Evolutionary conservation across 768 basidiomycete genomes (phyloP).

Genomic region (Chalciporus piperatus): DNA sequence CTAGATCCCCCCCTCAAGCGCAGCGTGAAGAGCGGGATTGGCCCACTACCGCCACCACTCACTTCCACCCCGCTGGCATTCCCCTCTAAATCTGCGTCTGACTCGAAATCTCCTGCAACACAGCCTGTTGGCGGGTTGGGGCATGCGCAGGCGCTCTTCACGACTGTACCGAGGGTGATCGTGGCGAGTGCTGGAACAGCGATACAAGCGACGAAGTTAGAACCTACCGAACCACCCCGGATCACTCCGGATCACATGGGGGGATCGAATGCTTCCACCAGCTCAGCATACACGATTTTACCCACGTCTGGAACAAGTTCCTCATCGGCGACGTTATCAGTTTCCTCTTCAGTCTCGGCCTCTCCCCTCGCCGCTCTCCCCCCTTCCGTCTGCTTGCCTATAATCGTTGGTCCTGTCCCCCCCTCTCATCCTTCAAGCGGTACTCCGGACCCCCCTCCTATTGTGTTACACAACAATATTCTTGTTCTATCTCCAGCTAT

Average conservation of each 20-base stretch:
- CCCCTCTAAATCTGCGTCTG: conserved; percentile 33
- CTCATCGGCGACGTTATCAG: conserved; percentile 16
- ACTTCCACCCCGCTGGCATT: conserved; percentile 61
- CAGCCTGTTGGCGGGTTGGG: conserved; percentile 4
- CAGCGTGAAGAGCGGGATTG: conserved; percentile 61
- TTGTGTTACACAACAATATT: conserved; percentile 81
- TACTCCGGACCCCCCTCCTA: conserved; percentile 51
- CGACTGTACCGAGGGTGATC: conserved; percentile 3
- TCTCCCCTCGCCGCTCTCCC: conserved; percentile 32
- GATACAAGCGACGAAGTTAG: conserved; percentile 4
- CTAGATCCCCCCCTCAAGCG: conserved; percentile 67
- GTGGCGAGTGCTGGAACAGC: neutral
- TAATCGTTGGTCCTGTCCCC: conserved; percentile 71
- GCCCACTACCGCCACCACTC: conserved; percentile 63
- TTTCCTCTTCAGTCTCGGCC: conserved; percentile 5
- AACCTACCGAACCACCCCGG: conserved; percentile 4
- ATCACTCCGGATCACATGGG: neutral
- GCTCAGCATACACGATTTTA: conserved; percentile 10
- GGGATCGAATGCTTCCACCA: neutral
- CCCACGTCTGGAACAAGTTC: conserved; percentile 11
- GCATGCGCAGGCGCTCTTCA: neutral
- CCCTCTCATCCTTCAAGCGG: conserved; percentile 50
- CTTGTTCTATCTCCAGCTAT: conserved; percentile 83
- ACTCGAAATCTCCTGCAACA: conserved; percentile 2
- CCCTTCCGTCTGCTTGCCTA: conserved; percentile 63